Evolutionary conservation across 169 alveolate genomes (phyloP).

Genomic region (Cryptosporidium ubiquitum): DNA sequence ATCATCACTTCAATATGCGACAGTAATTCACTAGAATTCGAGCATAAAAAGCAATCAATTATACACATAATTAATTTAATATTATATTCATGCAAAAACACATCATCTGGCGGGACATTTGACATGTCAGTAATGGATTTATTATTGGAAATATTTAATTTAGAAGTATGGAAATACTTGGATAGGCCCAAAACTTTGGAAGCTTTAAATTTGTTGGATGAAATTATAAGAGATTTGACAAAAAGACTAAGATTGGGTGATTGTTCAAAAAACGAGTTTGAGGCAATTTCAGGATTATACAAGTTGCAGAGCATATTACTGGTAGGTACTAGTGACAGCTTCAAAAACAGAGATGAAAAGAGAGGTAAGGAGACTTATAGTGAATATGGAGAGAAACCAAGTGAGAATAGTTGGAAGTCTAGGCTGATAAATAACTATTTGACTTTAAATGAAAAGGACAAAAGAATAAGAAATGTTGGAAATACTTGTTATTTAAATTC

Average conservation of each 20-base stretch:
- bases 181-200: neutral
- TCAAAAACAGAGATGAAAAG: neutral
- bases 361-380: neutral
- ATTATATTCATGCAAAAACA: slow-evolving; percentile 19
- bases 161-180: slow-evolving; percentile 4
- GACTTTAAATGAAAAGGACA: neutral
- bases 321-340: neutral
- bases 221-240: neutral
- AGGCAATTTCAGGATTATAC: slow-evolving; percentile 10
- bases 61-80: slow-evolving; percentile 21
- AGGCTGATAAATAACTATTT: neutral
- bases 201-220: neutral
- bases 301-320: slow-evolving; percentile 22
- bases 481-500: slow-evolving; percentile 75
- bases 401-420: neutral
- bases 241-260: neutral
- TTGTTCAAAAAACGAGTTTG: neutral
- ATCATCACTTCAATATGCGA: slow-evolving; percentile 8
- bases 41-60: slow-evolving; percentile 1
- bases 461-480: slow-evolving; percentile 52
- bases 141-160: slow-evolving; percentile 3
- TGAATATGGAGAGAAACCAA: neutral
- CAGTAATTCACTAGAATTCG: neutral
- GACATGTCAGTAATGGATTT: slow-evolving; percentile 12
- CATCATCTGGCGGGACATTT: neutral